Percentiles rank a stretch among this genome's conserved stretches.
phyloP scores from a whole-genome alignment of 805 yeast genomes.

The Metschnikowia shivogae region DNA sequence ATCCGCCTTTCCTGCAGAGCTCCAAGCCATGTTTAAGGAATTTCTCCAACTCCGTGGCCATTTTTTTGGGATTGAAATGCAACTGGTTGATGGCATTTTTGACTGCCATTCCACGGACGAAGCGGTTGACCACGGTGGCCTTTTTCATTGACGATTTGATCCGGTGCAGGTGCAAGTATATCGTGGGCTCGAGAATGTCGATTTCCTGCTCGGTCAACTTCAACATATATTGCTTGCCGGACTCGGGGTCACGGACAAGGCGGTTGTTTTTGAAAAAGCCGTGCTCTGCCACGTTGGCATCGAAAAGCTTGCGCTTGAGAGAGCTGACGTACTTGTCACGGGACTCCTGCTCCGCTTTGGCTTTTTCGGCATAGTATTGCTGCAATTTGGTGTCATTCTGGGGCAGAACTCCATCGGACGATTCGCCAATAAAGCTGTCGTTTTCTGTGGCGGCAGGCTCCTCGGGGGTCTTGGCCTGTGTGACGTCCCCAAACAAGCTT shows the following conservation, averaged over 20 bases:
- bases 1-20: constrained; percentile 59
- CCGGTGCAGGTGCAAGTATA: constrained; percentile 77
- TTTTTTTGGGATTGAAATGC: constrained; percentile 78
- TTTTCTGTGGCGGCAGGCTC: neutral
- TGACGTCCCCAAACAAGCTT: constrained; percentile 33
- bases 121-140: constrained; percentile 73
- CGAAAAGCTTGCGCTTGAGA: constrained; percentile 62
- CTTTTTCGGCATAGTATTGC: constrained; percentile 47
- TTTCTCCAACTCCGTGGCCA: constrained; percentile 74
- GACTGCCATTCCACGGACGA: constrained; percentile 66
- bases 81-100: constrained; percentile 85
- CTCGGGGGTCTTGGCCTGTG: constrained; percentile 17
- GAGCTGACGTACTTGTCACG: constrained; percentile 65
- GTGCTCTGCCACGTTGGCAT: constrained; percentile 53
- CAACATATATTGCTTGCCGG: constrained; percentile 51
- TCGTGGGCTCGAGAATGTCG: constrained; percentile 79
- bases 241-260: constrained; percentile 35
- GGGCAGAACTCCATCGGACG: constrained; percentile 22
- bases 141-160: constrained; percentile 86
- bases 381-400: constrained; percentile 40
- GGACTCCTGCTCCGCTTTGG: constrained; percentile 36
- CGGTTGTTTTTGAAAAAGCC: constrained; percentile 69
- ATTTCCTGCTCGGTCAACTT: constrained; percentile 61
- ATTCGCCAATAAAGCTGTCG: constrained; percentile 6
- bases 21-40: constrained; percentile 67